Evolutionary conservation across 2,329 filamentous ascomycete species (phyloP).

Genomic region (Claviceps pazoutovae): DNA sequence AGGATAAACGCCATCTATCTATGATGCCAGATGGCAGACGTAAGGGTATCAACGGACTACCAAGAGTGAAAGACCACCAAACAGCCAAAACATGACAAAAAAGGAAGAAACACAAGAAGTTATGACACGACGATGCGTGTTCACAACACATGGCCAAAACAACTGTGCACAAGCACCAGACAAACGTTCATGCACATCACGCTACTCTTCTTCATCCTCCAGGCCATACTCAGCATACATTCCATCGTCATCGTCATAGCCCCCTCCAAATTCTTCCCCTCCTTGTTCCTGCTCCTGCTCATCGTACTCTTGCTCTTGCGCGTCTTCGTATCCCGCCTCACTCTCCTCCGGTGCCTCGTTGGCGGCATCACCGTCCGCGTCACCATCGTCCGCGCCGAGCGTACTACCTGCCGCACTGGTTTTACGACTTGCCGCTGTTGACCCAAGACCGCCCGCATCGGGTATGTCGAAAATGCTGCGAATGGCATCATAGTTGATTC

Average conservation of each 20-base stretch:
- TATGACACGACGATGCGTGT: too few species aligned
- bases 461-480: conserved; percentile 40
- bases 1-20: too few species aligned
- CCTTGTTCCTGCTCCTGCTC: conserved; percentile 19
- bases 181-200: background rate
- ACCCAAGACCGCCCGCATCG: conserved; percentile 31
- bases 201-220: conserved; percentile 2
- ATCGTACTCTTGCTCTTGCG: conserved; percentile 16
- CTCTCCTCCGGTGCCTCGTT: conserved; percentile 21
- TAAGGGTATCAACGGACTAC: too few species aligned
- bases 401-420: conserved; percentile 24
- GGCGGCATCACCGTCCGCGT: conserved; percentile 13
- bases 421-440: conserved; percentile 34
- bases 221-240: conserved; percentile 21
- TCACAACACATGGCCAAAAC: background rate
- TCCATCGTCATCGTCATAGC: conserved; percentile 22
- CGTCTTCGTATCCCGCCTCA: conserved; percentile 21
- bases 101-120: too few species aligned
- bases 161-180: too few species aligned
- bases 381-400: conserved; percentile 21
- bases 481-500: conserved; percentile 59
- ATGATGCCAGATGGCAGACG: too few species aligned
- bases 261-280: conserved; percentile 19
- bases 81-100: too few species aligned
- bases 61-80: too few species aligned